These are phyloP conservation scores for Phyllosticta citriasiana DNA, from an alignment of 2,329 filamentous ascomycete species.

Conservation along the genomic window DNA sequence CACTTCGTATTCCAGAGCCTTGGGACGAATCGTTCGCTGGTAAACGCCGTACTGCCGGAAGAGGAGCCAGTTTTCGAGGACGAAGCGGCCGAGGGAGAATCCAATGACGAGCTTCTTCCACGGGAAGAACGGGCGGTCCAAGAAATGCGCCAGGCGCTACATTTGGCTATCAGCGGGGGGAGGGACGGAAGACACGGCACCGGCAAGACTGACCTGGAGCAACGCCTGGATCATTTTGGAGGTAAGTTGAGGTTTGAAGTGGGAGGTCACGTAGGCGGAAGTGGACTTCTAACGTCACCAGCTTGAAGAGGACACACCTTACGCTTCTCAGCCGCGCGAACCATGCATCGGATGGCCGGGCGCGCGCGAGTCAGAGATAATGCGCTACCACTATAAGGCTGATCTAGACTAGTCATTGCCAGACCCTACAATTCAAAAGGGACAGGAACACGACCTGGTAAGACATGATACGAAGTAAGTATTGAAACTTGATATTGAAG, in stretches of 20 bases:
- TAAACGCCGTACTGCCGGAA: constrained; percentile 84
- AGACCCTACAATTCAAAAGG: background rate
- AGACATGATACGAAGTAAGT: background rate
- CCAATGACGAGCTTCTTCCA: constrained; percentile 96
- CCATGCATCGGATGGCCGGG: constrained; percentile 1
- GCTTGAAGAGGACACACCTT: background rate
- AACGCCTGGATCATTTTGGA: constrained; percentile 11
- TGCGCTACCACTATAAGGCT: constrained; percentile 3
- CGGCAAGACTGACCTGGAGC: background rate
- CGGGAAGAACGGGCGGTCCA: constrained; percentile 87
- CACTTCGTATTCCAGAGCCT: constrained; percentile 81
- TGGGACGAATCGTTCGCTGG: constrained; percentile 67
- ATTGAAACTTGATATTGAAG: background rate
- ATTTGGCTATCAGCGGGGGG: background rate
- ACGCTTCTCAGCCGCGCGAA: background rate
- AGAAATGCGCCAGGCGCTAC: constrained; percentile 65
- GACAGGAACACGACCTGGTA: background rate
- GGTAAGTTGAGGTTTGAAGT: background rate
- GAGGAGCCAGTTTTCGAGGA: constrained; percentile 82
- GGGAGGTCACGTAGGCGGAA: background rate
- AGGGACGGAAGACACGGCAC: background rate
- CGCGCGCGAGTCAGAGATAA: constrained; percentile 1
- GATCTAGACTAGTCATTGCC: background rate
- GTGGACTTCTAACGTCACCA: background rate
- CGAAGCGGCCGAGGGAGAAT: constrained; percentile 85